These are phyloP conservation scores for Pleurotus pulmonarius DNA, from an alignment of 768 basidiomycete species.

Conservation along the genomic window DNA sequence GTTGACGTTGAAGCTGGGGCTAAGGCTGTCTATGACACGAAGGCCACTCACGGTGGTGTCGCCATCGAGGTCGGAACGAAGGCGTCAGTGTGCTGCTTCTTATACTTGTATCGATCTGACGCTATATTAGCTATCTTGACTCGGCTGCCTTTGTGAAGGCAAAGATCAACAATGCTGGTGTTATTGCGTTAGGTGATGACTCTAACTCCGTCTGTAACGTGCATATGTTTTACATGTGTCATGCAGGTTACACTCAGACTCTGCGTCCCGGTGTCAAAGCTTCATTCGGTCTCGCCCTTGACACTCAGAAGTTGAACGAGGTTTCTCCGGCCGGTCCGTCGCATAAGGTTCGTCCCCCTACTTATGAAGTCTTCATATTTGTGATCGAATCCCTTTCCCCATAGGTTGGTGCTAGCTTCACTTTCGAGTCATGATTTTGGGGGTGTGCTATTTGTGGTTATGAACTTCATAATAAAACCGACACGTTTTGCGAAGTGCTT, in stretches of 20 bases:
- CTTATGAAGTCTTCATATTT: background rate
- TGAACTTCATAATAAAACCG: too few relatives aligned
- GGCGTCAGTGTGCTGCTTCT: constrained; percentile 52
- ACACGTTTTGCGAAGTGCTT: too few relatives aligned
- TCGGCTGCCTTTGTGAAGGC: constrained; percentile 91
- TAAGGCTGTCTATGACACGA: constrained; percentile 95
- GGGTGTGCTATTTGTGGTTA: background rate
- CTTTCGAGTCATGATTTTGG: constrained; percentile 62
- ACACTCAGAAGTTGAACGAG: constrained; percentile 90
- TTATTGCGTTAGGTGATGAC: constrained; percentile 84
- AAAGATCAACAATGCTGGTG: constrained; percentile 96
- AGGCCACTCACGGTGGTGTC: constrained; percentile 82
- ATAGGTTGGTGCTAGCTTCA: constrained; percentile 69
- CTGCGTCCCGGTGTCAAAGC: constrained; percentile 93
- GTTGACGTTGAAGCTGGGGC: constrained; percentile 92
- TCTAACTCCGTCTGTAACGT: too few relatives aligned
- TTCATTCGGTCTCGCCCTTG: constrained; percentile 90
- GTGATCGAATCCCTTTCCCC: background rate
- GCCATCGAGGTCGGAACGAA: constrained; percentile 94
- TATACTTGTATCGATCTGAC: background rate
- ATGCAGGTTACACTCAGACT: constrained; percentile 80
- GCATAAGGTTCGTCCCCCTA: constrained; percentile 59
- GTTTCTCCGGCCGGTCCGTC: constrained; percentile 56
- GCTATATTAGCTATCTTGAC: constrained; percentile 67
- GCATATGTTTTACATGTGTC: constrained; percentile 3